phyloP scores from a whole-genome alignment of 768 basidiomycete genomes.

The Tephrocybe sp. region DNA sequence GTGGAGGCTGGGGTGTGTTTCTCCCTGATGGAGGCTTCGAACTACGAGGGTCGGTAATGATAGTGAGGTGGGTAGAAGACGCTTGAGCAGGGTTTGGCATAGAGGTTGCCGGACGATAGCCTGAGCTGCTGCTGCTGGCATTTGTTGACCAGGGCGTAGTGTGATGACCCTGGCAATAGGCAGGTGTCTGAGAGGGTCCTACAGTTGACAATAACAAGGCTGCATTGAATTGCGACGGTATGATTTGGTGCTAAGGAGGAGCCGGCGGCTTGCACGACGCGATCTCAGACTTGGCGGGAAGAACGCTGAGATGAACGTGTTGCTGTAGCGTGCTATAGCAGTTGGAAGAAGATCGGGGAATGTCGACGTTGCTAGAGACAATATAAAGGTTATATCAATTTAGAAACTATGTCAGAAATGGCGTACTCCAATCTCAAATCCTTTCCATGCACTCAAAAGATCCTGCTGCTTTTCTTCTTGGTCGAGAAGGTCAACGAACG shows the following conservation, averaged over 20 bases:
- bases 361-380: constrained; percentile 70
- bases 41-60: constrained; percentile 17
- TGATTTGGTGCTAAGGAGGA: constrained; percentile 34
- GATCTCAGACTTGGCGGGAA: constrained; percentile 76
- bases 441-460: constrained; percentile 75
- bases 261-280: constrained; percentile 80
- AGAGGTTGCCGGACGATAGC: constrained; percentile 18
- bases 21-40: constrained; percentile 15
- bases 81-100: constrained; percentile 27
- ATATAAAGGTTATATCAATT: neutral
- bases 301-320: constrained; percentile 53
- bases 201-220: constrained; percentile 22
- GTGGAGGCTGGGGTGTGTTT: constrained; percentile 19
- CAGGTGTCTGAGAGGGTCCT: constrained; percentile 20
- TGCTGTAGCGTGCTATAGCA: constrained; percentile 61
- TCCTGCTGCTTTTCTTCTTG: constrained; percentile 83
- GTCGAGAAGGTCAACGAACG: constrained; percentile 69
- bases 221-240: constrained; percentile 23
- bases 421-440: constrained; percentile 76
- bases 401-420: constrained; percentile 4
- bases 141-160: constrained; percentile 62
- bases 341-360: constrained; percentile 75
- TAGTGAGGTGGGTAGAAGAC: constrained; percentile 19
- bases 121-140: constrained; percentile 19
- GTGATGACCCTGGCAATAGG: constrained; percentile 44